These are phyloP conservation scores for Pseudopithomyces maydicus DNA, from an alignment of 2,329 filamentous ascomycete genomes.

Conservation along the genomic window DNA sequence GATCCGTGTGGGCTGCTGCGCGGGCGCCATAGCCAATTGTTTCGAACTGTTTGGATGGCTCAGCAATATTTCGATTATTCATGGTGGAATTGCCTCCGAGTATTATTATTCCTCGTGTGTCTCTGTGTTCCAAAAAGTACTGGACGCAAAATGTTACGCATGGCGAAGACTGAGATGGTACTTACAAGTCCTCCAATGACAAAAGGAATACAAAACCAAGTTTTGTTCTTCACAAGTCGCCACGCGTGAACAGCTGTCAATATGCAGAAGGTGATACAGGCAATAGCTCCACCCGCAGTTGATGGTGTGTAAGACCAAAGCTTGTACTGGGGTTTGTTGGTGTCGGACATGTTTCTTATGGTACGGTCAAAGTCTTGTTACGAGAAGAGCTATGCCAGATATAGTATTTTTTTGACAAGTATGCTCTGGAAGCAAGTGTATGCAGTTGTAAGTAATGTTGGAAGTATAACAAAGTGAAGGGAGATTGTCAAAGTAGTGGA, in stretches of 20 bases:
- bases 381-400: neutral
- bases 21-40: constrained; percentile 48
- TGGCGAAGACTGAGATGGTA: constrained; percentile 16
- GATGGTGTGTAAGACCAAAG: constrained; percentile 53
- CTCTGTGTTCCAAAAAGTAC: too few species aligned
- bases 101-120: too few species aligned
- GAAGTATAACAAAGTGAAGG: too few species aligned
- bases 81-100: neutral
- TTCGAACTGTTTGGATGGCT: constrained; percentile 35
- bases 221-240: constrained; percentile 50
- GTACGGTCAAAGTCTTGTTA: neutral
- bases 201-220: constrained; percentile 59
- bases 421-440: neutral
- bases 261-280: constrained; percentile 54
- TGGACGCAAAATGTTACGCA: neutral
- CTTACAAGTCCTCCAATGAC: constrained; percentile 56
- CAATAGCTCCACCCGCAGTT: constrained; percentile 53
- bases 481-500: too few species aligned
- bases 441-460: too few species aligned
- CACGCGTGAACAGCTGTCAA: constrained; percentile 51
- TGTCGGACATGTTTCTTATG: constrained; percentile 23
- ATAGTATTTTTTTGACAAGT: neutral
- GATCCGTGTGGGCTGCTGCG: constrained; percentile 40
- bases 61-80: too few species aligned
- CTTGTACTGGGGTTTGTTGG: constrained; percentile 22